Percentiles rank a stretch among this genome's conserved stretches.
phyloP scores from a whole-genome alignment of 2,329 filamentous ascomycete species.

The Penicillium sp. region DNA sequence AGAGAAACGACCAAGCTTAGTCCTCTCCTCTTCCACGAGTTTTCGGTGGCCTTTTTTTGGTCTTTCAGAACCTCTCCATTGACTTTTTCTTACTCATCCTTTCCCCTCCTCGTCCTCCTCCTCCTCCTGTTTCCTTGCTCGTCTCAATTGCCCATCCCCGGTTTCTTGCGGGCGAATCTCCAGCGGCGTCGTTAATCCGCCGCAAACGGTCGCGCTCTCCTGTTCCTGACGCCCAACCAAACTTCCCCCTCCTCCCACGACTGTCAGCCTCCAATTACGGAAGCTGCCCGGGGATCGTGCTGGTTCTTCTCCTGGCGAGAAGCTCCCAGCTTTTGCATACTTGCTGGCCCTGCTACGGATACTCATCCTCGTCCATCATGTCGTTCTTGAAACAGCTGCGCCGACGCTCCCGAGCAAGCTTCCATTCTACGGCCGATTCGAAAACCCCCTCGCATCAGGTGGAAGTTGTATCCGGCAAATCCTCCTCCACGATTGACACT shows the following conservation, averaged over 20 bases:
- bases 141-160: background rate
- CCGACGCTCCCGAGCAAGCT: slow-evolving; percentile 73
- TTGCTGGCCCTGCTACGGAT: background rate
- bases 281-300: slow-evolving; percentile 12
- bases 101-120: background rate
- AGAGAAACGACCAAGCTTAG: background rate
- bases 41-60: slow-evolving; percentile 1
- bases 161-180: slow-evolving; percentile 21
- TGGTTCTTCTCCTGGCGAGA: slow-evolving; percentile 16
- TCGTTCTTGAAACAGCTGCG: slow-evolving; percentile 76
- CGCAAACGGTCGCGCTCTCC: slow-evolving; percentile 39
- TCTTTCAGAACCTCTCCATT: background rate
- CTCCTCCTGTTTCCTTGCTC: slow-evolving; percentile 5
- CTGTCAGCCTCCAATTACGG: slow-evolving; percentile 4
- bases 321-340: slow-evolving; percentile 9
- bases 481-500: slow-evolving; percentile 63
- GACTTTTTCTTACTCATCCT: slow-evolving; percentile 12
- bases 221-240: slow-evolving; percentile 16
- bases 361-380: slow-evolving; percentile 34
- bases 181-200: slow-evolving; percentile 28
- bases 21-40: background rate
- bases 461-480: slow-evolving; percentile 64
- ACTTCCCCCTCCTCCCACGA: background rate
- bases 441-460: slow-evolving; percentile 47
- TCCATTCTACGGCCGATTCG: slow-evolving; percentile 59